phyloP scores from a whole-genome alignment of 768 basidiomycete genomes.

The Lentinus brumalis region DNA sequence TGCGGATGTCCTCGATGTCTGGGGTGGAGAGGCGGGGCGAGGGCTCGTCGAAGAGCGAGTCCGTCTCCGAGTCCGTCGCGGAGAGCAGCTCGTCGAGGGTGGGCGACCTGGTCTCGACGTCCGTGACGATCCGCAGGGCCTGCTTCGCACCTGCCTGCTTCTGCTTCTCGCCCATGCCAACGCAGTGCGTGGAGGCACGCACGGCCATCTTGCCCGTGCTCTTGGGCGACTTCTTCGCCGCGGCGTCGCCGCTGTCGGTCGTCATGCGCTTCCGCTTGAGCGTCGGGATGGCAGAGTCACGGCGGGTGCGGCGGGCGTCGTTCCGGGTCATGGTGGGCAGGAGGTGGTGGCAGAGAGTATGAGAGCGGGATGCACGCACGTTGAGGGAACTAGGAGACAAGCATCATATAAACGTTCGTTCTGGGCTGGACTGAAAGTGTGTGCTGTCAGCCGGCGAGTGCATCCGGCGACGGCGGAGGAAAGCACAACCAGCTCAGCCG shows the following conservation, averaged over 20 bases:
- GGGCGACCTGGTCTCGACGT: constrained; percentile 4
- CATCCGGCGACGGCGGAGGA: not conserved
- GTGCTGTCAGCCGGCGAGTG: constrained; percentile 1
- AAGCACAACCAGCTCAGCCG: not conserved
- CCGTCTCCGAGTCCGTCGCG: constrained; percentile 21
- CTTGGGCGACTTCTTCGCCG: not conserved
- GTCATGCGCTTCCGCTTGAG: constrained; percentile 10
- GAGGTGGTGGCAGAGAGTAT: not conserved
- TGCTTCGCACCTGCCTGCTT: not conserved
- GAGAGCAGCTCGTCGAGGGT: constrained; percentile 7
- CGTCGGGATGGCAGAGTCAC: not conserved
- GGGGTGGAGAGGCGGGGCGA: not conserved
- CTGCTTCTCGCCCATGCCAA: no score
- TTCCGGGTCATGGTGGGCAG: not conserved
- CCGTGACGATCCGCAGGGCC: constrained; percentile 8
- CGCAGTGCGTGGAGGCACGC: no score
- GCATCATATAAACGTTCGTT: not conserved
- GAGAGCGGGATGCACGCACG: not conserved
- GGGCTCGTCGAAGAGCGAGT: constrained; percentile 57
- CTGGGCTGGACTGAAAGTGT: not conserved
- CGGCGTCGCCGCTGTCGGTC: not conserved
- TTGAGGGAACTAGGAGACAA: not conserved
- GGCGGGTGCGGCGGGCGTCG: no score
- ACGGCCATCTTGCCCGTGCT: not conserved
- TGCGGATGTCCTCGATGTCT: constrained; percentile 5